Evolutionary conservation across 495 filamentous ascomycete genomes (phyloP), one percentile per base, ranked within the genome.

Genomic region (Penicillium lividum): DNA sequence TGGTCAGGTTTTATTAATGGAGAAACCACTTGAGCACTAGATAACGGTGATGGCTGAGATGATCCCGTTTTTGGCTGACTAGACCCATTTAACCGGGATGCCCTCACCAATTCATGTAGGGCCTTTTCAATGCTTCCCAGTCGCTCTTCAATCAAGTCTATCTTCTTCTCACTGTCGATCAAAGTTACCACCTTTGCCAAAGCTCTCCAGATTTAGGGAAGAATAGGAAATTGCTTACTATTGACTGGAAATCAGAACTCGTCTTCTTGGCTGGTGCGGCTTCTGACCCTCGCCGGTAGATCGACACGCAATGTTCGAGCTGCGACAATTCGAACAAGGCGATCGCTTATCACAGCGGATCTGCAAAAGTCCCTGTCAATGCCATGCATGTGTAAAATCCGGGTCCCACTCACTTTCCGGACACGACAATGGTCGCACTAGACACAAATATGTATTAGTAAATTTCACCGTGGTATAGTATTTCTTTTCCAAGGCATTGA

Each of bases 181-280:
- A 5, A 9, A 43, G 44, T 58, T 42, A 62, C 11, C 30, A 47
- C 9, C 28, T 29, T 13, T 16, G 48, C 44, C 15, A 56, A 15
- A 22, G 9, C 27, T 28, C 28, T 22, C 29, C 28, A 27, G 4
- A 5, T 15, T 40, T 25, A 15, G 10, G 13, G 47, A 31, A 30
- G 55, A 28, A 22, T 51, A 25, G 31, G 0, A 15, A 30, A 2
- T 3, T 48, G 67, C 77, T 40, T 77, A 88, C 86, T 89, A 89
- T 76, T 89, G 83, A 59, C 82, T 82, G 4, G 86, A 88, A 55
- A 89, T 88, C 44, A 89, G 68, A 7, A 89, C 83, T 31, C 86
- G 75, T 61, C 86, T 84, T 15, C 83, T 77, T 40, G 76, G 74
- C 65, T 87, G 84, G 55, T 76, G 76, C 25, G 82, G 78, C 57